Conservation (phyloP, 2,329 filamentous ascomycete species). For the Phaeophleospora eucalypticola region DNA sequence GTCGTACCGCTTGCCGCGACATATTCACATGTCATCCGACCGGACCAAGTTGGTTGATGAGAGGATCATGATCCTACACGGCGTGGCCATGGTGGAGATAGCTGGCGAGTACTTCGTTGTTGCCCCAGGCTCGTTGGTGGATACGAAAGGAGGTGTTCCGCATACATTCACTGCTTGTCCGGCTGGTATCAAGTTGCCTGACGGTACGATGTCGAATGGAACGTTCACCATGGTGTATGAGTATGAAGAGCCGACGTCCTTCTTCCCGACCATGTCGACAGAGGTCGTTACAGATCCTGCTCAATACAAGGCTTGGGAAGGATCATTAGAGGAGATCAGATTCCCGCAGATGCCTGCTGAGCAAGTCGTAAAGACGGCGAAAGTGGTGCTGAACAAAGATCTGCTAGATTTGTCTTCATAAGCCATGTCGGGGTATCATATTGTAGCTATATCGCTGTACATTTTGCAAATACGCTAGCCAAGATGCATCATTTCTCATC, state of each 20-base stretch:
- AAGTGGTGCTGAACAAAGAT: slow-evolving; percentile 14
- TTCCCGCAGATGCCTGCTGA: slow-evolving; percentile 17
- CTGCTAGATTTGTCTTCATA: too few species aligned
- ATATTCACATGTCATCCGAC: slow-evolving; percentile 23
- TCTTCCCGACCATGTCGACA: slow-evolving; percentile 20
- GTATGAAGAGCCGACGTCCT: slow-evolving; percentile 22
- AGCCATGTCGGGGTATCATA: too few species aligned
- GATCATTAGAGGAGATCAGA: slow-evolving; percentile 18
- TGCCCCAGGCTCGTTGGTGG: slow-evolving; percentile 20
- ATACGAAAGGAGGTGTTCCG: slow-evolving; percentile 20
- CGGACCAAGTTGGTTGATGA: slow-evolving; percentile 18
- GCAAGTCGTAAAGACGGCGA: slow-evolving; percentile 16
- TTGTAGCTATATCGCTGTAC: too few species aligned
- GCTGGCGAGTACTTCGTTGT: slow-evolving; percentile 18
- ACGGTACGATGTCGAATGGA: slow-evolving; percentile 19
- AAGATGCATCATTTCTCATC: slow-evolving; percentile 1
- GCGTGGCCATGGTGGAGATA: slow-evolving; percentile 20
- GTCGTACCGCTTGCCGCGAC: slow-evolving; percentile 19
- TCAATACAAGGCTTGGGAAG: slow-evolving; percentile 19
- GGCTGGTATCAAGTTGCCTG: slow-evolving; percentile 19
- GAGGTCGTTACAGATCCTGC: slow-evolving; percentile 9
- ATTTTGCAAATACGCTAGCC: too few species aligned
- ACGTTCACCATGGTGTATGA: slow-evolving; percentile 26
- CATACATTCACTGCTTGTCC: slow-evolving; percentile 25
- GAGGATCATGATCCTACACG: slow-evolving; percentile 21